Evolutionary conservation across 768 basidiomycete species (phyloP).

Genomic region (Serendipita sp.): DNA sequence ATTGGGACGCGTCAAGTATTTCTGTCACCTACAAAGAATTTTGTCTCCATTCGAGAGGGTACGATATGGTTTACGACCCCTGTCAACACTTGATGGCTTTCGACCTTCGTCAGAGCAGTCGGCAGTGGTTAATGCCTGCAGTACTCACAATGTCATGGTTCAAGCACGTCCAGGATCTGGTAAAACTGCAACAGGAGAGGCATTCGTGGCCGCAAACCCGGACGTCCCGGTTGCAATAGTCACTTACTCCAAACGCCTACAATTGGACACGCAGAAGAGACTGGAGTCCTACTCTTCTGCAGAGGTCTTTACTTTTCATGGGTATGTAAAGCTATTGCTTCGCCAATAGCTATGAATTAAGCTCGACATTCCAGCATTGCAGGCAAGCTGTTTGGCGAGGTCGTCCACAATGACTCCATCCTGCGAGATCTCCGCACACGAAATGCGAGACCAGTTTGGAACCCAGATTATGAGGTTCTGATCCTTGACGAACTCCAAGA

Average conservation of each 20-base stretch:
- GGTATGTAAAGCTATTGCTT: not conserved
- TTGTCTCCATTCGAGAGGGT: no score
- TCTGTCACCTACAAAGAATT: no score
- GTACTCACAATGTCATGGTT: conserved; percentile 5
- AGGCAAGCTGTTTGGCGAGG: not conserved
- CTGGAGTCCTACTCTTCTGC: not conserved
- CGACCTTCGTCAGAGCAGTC: not conserved
- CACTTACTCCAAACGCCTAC: conserved; percentile 8
- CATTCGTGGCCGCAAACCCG: not conserved
- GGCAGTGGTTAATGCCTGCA: not conserved
- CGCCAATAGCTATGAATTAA: not conserved
- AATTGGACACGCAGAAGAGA: not conserved
- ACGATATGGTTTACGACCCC: no score
- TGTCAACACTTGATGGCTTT: not conserved
- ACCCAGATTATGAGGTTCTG: not conserved
- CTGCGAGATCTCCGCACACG: not conserved
- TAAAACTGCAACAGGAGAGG: conserved; percentile 6
- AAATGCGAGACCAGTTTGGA: not conserved
- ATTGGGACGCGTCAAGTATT: no score
- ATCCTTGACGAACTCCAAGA: conserved; percentile 8
- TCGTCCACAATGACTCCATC: not conserved
- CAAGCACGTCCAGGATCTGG: conserved; percentile 8
- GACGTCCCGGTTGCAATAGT: not conserved
- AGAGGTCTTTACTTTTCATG: conserved; percentile 8
- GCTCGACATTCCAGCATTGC: not conserved